Evolutionary conservation across 768 basidiomycete genomes (phyloP).

Genomic region (Lactarius indigo): DNA sequence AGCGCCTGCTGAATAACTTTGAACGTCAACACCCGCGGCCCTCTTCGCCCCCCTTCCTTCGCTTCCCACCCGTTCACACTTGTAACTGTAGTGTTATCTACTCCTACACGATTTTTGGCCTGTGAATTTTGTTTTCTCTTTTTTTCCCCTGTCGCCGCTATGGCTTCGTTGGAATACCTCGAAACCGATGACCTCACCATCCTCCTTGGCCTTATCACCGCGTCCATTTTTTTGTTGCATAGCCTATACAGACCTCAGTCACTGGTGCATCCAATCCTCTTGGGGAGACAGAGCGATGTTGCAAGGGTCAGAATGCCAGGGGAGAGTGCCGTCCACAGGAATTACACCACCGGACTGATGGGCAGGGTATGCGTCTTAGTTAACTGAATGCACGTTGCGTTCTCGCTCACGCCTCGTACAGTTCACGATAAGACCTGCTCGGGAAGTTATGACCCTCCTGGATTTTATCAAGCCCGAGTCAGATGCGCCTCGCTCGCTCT

Average conservation of each 20-base stretch:
- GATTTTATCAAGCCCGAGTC: conserved; percentile 67
- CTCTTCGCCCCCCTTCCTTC: neutral
- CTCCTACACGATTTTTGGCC: neutral
- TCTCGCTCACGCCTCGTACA: conserved; percentile 31
- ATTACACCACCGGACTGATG: conserved; percentile 82
- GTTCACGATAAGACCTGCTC: conserved; percentile 72
- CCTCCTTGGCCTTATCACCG: conserved; percentile 69
- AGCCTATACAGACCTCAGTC: conserved; percentile 79
- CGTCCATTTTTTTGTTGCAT: conserved; percentile 71
- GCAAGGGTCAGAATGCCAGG: conserved; percentile 73
- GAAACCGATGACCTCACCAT: conserved; percentile 79
- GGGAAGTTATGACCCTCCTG: conserved; percentile 62
- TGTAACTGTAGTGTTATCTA: conserved; percentile 8
- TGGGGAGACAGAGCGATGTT: conserved; percentile 90
- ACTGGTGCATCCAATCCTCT: conserved; percentile 88
- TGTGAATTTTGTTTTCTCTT: neutral
- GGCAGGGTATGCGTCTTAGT: conserved; percentile 55
- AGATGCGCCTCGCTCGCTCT: conserved; percentile 68
- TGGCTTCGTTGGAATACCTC: conserved; percentile 53
- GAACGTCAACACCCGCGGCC: no score
- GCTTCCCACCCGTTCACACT: neutral
- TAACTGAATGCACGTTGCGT: conserved; percentile 6
- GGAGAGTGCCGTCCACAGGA: conserved; percentile 87
- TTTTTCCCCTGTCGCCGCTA: conserved; percentile 18
- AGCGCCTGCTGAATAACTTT: neutral